A percentile compares a stretch with the other conserved stretches of the same genome.
phyloP scores from a whole-genome alignment of 2,329 filamentous ascomycete species.

The Nemania sp. region DNA sequence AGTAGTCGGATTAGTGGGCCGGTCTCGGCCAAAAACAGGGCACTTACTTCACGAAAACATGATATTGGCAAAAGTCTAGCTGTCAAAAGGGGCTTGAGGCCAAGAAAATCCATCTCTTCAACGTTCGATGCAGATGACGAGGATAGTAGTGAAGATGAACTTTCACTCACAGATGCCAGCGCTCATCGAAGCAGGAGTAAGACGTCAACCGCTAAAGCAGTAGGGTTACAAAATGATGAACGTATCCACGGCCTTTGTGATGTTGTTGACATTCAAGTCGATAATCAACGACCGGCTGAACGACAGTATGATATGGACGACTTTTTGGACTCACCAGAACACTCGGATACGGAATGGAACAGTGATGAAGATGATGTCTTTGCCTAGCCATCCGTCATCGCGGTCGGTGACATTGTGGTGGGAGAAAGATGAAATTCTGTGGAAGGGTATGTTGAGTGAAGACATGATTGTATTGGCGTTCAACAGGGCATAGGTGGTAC shows the following conservation, averaged over 20 bases:
- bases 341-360: slow-evolving; percentile 69
- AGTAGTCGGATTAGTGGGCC: slow-evolving; percentile 48
- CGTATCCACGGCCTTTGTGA: slow-evolving; percentile 77
- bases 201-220: slow-evolving; percentile 34
- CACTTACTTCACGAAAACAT: slow-evolving; percentile 23
- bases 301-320: slow-evolving; percentile 77
- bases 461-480: slow-evolving; percentile 27
- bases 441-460: neutral
- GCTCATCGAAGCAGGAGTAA: slow-evolving; percentile 30
- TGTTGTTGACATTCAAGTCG: slow-evolving; percentile 77
- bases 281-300: slow-evolving; percentile 80
- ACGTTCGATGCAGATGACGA: slow-evolving; percentile 51
- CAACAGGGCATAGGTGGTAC: neutral
- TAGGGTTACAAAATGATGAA: slow-evolving; percentile 30
- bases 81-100: slow-evolving; percentile 41
- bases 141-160: slow-evolving; percentile 51
- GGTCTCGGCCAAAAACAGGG: slow-evolving; percentile 37
- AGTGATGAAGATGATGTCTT: slow-evolving; percentile 53
- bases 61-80: slow-evolving; percentile 35
- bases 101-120: slow-evolving; percentile 38
- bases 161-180: slow-evolving; percentile 39
- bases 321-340: slow-evolving; percentile 70
- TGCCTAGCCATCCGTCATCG: slow-evolving; percentile 14
- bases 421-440: neutral
- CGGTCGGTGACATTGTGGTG: neutral